Evolutionary conservation across 768 basidiomycete species (phyloP).

Genomic region (Omphalotus guepiniiformis): DNA sequence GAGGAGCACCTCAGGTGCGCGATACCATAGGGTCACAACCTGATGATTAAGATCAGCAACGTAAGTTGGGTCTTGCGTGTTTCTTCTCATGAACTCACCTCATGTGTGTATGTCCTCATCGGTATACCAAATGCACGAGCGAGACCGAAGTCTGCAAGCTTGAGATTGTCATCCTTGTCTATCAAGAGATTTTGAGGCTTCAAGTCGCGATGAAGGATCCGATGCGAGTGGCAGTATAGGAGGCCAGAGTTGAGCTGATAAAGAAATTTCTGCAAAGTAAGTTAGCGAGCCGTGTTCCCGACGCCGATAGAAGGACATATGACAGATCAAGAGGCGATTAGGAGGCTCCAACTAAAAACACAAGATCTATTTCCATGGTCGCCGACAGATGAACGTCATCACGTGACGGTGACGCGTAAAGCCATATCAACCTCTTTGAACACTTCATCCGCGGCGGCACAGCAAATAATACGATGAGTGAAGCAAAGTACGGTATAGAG

Average conservation of each 20-base stretch:
- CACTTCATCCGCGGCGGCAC: too few relatives aligned
- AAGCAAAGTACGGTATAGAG: too few relatives aligned
- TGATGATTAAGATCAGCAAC: constrained; percentile 29
- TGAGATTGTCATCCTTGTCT: constrained; percentile 84
- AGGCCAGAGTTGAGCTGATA: constrained; percentile 89
- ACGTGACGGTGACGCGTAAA: not conserved
- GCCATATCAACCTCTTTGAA: too few relatives aligned
- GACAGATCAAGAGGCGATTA: too few relatives aligned
- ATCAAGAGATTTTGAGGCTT: constrained; percentile 97
- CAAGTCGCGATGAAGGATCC: constrained; percentile 95
- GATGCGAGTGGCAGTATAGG: constrained; percentile 91
- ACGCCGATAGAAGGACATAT: too few relatives aligned
- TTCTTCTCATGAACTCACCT: constrained; percentile 71
- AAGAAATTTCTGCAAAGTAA: constrained; percentile 89
- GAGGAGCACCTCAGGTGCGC: constrained; percentile 94
- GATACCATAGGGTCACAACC: constrained; percentile 99
- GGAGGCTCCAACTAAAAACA: too few relatives aligned
- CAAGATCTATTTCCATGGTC: too few relatives aligned
- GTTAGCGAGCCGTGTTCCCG: too few relatives aligned
- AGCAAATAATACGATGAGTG: too few relatives aligned
- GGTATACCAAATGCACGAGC: constrained; percentile 98
- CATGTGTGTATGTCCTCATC: constrained; percentile 98
- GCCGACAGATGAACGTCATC: too few relatives aligned
- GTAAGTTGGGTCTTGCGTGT: too few relatives aligned
- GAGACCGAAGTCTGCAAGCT: constrained; percentile 94